These are phyloP conservation scores for Abrus precatorius DNA, from an alignment of 306 rosid genomes.

Conservation along the genomic window DNA sequence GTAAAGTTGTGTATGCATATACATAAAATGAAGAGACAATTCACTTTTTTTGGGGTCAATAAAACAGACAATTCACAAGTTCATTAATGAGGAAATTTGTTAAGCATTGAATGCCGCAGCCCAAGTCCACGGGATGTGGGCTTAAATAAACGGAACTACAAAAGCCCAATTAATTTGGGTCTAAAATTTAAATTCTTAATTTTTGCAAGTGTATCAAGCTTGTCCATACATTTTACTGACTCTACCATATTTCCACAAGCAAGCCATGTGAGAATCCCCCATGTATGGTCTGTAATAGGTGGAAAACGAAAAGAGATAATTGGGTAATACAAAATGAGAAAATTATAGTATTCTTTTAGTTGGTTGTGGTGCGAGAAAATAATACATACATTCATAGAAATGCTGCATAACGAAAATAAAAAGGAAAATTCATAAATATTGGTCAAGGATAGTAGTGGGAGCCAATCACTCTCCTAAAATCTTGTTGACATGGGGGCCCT, in stretches of 20 bases:
- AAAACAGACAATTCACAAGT: neutral
- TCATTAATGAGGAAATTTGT: neutral
- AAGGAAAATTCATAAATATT: neutral
- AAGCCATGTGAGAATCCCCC: neutral
- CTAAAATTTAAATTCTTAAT: too few species aligned
- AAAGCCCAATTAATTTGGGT: too few species aligned
- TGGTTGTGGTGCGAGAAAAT: too few species aligned
- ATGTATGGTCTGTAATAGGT: neutral
- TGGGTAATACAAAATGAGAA: neutral
- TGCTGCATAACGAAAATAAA: too few species aligned
- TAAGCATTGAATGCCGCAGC: neutral
- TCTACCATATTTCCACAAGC: neutral
- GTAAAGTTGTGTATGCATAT: conserved; percentile 21
- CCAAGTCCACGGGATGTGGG: too few species aligned
- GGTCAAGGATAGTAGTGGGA: conserved; percentile 39
- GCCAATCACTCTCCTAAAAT: conserved; percentile 29
- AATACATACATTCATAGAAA: too few species aligned
- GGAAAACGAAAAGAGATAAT: neutral
- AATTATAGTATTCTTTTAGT: neutral
- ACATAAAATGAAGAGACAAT: neutral
- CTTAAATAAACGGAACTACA: too few species aligned
- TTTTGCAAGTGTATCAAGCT: too few species aligned
- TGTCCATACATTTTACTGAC: too few species aligned
- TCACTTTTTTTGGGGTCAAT: neutral
- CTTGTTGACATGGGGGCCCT: conserved; percentile 44